A percentile compares a stretch with the other conserved stretches of the same genome.
Evolutionary conservation across 495 filamentous ascomycete species (phyloP).

Genomic region (Viridothelium virens): DNA sequence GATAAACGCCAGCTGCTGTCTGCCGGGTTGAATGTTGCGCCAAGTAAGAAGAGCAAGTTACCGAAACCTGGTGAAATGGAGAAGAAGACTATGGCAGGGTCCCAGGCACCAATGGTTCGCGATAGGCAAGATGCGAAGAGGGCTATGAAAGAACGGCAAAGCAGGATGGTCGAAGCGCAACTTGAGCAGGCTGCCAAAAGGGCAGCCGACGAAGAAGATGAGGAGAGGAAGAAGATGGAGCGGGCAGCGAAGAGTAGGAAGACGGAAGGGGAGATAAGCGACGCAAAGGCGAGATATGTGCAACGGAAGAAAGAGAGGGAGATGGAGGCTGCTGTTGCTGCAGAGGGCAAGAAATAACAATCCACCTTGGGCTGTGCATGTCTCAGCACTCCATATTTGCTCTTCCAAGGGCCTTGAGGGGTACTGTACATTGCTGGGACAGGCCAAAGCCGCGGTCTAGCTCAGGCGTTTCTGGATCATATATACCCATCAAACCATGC

Average conservation of each 20-base stretch:
- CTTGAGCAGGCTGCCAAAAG: slow-evolving; percentile 67
- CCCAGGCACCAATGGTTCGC: slow-evolving; percentile 25
- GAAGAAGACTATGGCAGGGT: slow-evolving; percentile 36
- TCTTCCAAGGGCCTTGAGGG: background rate
- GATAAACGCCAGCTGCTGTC: slow-evolving; percentile 86
- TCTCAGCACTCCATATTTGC: background rate
- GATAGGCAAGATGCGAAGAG: slow-evolving; percentile 42
- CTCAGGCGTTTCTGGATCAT: background rate
- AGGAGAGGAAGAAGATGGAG: slow-evolving; percentile 58
- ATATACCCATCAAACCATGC: background rate
- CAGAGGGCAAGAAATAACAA: slow-evolving; percentile 15
- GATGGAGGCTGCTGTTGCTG: slow-evolving; percentile 16
- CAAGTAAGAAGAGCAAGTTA: slow-evolving; percentile 44
- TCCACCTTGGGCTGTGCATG: background rate
- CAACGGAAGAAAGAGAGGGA: slow-evolving; percentile 76
- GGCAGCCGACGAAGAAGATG: slow-evolving; percentile 65
- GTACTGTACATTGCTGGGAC: background rate
- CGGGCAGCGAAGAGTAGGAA: slow-evolving; percentile 64
- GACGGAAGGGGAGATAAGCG: slow-evolving; percentile 71
- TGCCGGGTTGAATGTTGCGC: slow-evolving; percentile 76
- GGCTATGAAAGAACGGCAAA: slow-evolving; percentile 71
- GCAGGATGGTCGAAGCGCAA: slow-evolving; percentile 77
- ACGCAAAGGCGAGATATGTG: slow-evolving; percentile 80
- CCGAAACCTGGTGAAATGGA: slow-evolving; percentile 25
- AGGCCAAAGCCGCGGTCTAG: background rate